Base-by-base conservation (phyloP, 1,284 basidiomycete species). In the Ganoderma resinaceum region DNA sequence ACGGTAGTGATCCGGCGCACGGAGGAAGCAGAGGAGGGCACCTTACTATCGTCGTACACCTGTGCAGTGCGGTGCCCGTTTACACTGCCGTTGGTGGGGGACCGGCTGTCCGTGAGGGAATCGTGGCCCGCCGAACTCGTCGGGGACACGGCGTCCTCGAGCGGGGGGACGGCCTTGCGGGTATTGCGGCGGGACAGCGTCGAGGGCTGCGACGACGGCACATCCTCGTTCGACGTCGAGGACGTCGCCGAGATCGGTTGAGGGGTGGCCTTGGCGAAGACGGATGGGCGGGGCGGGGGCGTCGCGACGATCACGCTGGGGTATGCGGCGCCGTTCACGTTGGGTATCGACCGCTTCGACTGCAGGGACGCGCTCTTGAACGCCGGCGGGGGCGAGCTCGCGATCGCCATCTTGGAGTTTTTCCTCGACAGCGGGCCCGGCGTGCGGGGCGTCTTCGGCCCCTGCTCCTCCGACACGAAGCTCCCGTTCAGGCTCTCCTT, bases 401-500 rank as follows among this genome's bases (percentile, higher is more conserved):
- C 31, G 11, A 64, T 62, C 18, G 61, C 66, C 31, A 58, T 67
- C 68, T 67, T 73, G 35, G 75, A 74, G 38, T 55, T 67, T 63
- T 75, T 75, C 62, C 74, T 71, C 14, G 69, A 68, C 6, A 49
- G 46, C n/a, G n/a, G n/a, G n/a, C n/a, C n/a, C n/a, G 74, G 64
- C 43, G 69, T 60, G n/a, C 71, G 70, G 12, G 67, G 66, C 26
- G 60, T 65, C 68, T 70, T 70, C 53, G 73, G 73, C 46, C 63
- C 69, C 70, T 38, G 37, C 9, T 69, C 72, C 55, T 76, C 78
- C 58, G 74, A 78, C 77, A 6, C 5, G 29, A 31, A 49, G 46
- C 66, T 65, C 40, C 74, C 76, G 58, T 76, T 77, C 66, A 87
- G 76, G 63, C 77, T 77, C 74, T 88, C 88, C 64, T 84, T 85